Evolutionary conservation across 176 grass and related monocot genomes (phyloP), one percentile per base, ranked within the genome.

Genomic region (Ananas comosus): DNA sequence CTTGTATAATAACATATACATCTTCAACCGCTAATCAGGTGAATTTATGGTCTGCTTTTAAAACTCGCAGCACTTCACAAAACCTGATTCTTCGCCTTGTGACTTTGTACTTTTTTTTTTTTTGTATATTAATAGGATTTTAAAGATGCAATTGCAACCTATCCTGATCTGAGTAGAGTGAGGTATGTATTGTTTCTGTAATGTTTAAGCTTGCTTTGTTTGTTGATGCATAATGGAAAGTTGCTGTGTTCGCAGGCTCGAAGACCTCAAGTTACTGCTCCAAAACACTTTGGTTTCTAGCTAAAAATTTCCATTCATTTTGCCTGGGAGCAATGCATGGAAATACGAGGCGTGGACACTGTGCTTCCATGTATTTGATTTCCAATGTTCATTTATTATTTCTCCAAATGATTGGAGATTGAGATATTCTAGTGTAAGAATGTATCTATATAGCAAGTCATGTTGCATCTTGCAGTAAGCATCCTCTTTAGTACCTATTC

Each of bases 1-100:
- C 87, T 64, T 96, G 92, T 80, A 83, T 99, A 86, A 84, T 93
- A 80, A 88, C 89, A 79, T 93, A 84, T 77, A 99, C 94, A 72
- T 53, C 82, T 78, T 99, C 94, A 65, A 99, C 94, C 23, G 78
- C 94, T 70, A 91, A 78, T 51, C 94, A 99, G 86, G 94, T 99
- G 76, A 74, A 72, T 70, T 50, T 63, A 17, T 70, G 61, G 50
- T 82, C 53, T 72, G 19, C 16, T 64, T 52, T 50, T 24, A 63
- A 53, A 65, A 50, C 9, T 53, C 52, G 14, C 33, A 65, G 5
- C 9, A 13, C 10, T 65, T 1, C 16, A 19, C n/a, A 14, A 24
- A 6, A 23, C 33, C 4, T 75, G 12, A 24, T 53, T 53, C 25
- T 22, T 65, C 22, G 33, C 14, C 21, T 18, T 61, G 56, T 1